Base-by-base conservation (phyloP, 768 basidiomycete species). In the Galerina marginata region DNA sequence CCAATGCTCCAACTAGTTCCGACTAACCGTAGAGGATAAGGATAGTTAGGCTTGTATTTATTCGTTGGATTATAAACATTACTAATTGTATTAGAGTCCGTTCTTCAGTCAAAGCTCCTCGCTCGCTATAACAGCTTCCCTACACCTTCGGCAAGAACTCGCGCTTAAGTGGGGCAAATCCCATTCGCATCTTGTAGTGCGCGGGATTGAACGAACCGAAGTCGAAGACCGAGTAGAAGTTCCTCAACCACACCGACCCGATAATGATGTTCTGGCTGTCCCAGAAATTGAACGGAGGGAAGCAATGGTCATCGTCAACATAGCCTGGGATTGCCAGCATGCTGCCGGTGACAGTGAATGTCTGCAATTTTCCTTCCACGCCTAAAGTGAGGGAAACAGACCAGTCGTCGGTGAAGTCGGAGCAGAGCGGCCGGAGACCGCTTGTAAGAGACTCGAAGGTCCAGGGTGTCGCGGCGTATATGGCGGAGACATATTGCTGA, bases 321-420 rank as follows among this genome's bases (percentile, higher is more conserved):
- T 53, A 53, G 20, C 51, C 51, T n/a, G 51, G 51, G 33, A 53
- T 26, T 14, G 39, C 51, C 6, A 53, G 38, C 51, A 40, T 40
- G 39, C 51, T 53, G 25, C 51, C 51, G 20, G 51, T 53, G 51
- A 53, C 51, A 16, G 39, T 53, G 39, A 39, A 53, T 14, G 51
- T 53, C 51, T 53, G 51, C 39, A 40, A 23, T 15, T 38, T 40
- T 15, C 51, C 51, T 14, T 37, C 0, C 5, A 26, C 10, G n/a
- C 51, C 51, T 23, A 53, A 25, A 26, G 51, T 53, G 14, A 53
- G 51, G 23, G 51, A 40, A 23, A 53, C 39, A 10, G 51, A 53
- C 51, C 51, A 53, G 39, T 40, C 51, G 25, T 53, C 51, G 25
- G 51, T 53, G 51, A 53, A 53, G 39, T 53, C 51, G 51, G 51